Conservation (phyloP, 805 yeast genomes). For the Saccharomyces kudriavzevii region DNA sequence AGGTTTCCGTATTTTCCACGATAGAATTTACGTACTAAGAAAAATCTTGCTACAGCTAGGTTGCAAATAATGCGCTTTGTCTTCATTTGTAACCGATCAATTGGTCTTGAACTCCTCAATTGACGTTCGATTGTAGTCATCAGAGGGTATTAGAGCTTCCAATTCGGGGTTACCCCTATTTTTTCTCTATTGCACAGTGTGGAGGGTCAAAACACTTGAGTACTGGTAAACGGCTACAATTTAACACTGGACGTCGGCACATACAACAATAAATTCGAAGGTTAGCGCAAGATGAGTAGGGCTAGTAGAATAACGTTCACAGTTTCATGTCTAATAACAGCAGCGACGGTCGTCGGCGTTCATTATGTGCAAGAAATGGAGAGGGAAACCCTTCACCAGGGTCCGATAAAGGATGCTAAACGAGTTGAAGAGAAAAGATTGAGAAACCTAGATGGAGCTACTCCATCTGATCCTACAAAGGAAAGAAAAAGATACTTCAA, state of each 20-base stretch:
- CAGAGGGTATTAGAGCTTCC: neutral
- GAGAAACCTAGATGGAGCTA: constrained; percentile 17
- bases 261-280: neutral
- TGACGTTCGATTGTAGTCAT: neutral
- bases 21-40: neutral
- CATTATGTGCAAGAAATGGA: constrained; percentile 64
- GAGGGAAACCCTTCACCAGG: constrained; percentile 64
- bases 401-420: constrained; percentile 77
- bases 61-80: neutral
- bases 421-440: constrained; percentile 42
- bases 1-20: neutral
- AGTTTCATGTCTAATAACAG: constrained; percentile 45
- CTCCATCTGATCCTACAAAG: constrained; percentile 21
- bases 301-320: constrained; percentile 73
- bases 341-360: constrained; percentile 57
- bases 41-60: too few species aligned
- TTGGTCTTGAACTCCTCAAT: neutral
- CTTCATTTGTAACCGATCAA: neutral
- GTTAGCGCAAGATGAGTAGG: constrained; percentile 51
- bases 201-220: neutral
- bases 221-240: neutral
- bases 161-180: neutral
- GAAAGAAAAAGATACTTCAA: constrained; percentile 44
- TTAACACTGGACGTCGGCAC: neutral
- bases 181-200: neutral